phyloP scores from a whole-genome alignment of 2,329 filamentous ascomycete species.

The Scortechinia acanthostroma region DNA sequence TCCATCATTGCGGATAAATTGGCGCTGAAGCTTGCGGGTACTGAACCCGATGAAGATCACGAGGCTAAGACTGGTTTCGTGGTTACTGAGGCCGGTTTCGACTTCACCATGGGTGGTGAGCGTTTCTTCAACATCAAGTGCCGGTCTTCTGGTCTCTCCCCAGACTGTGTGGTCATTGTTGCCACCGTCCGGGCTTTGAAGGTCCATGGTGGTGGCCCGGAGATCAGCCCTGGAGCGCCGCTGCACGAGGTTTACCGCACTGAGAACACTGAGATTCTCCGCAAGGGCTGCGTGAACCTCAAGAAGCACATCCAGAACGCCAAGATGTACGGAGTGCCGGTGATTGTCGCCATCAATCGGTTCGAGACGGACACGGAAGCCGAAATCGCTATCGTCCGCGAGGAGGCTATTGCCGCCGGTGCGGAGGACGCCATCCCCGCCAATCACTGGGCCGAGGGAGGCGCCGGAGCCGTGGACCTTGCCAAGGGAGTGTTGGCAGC shows the following conservation, averaged over 20 bases:
- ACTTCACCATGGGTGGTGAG: conserved; percentile 99
- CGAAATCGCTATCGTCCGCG: conserved; percentile 80
- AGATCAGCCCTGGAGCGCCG: conserved; percentile 78
- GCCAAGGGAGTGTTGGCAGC: conserved; percentile 81
- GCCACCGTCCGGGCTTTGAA: conserved; percentile 93
- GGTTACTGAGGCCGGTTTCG: conserved; percentile 93
- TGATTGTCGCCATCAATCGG: conserved; percentile 95
- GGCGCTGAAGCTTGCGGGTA: conserved; percentile 89
- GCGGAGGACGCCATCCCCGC: conserved; percentile 89
- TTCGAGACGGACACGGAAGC: conserved; percentile 91
- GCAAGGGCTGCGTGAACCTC: conserved; percentile 84
- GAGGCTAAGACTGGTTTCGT: conserved; percentile 81
- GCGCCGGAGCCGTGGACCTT: conserved; percentile 80
- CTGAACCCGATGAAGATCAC: conserved; percentile 83
- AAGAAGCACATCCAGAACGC: conserved; percentile 93
- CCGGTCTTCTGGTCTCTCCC: conserved; percentile 82
- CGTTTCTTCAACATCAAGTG: conserved; percentile 99
- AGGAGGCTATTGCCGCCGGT: conserved; percentile 84
- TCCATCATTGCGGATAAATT: conserved; percentile 92
- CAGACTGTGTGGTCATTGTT: conserved; percentile 89
- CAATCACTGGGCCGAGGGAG: conserved; percentile 95
- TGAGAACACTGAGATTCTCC: conserved; percentile 87
- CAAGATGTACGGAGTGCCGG: conserved; percentile 79
- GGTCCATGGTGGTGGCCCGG: conserved; percentile 92
- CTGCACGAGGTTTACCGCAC: conserved; percentile 84